Percentiles rank a stretch among this genome's conserved stretches.
Conservation (phyloP, 2,329 filamentous ascomycete genomes). For the Epichloe amarillans region DNA sequence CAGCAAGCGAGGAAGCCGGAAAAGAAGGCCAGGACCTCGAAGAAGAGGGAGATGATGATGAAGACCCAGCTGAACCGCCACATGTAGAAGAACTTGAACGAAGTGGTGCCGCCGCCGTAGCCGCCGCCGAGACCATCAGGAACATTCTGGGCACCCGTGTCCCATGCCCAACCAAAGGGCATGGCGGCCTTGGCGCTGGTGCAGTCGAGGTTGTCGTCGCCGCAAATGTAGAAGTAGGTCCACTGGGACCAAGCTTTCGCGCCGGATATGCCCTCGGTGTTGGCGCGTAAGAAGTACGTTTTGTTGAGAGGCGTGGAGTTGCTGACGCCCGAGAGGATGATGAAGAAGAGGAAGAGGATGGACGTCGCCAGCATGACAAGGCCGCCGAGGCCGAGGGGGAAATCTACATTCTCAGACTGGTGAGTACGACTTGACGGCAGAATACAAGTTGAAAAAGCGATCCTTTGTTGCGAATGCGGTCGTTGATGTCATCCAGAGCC, state of each 20-base stretch:
- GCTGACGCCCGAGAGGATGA: slow-evolving; percentile 43
- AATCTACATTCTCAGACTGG: slow-evolving; percentile 17
- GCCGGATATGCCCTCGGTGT: slow-evolving; percentile 58
- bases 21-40: slow-evolving; percentile 55
- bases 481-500: too few species aligned
- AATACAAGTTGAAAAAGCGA: neutral
- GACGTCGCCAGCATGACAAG: slow-evolving; percentile 37
- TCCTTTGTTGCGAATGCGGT: too few species aligned
- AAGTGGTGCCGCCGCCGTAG: slow-evolving; percentile 42
- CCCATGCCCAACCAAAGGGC: slow-evolving; percentile 60
- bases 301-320: slow-evolving; percentile 45
- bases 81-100: slow-evolving; percentile 58
- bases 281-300: slow-evolving; percentile 76
- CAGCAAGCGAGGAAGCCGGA: slow-evolving; percentile 55
- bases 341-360: slow-evolving; percentile 42
- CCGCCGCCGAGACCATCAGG: slow-evolving; percentile 34
- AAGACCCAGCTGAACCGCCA: slow-evolving; percentile 92
- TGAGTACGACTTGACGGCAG: neutral
- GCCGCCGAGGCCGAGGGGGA: slow-evolving; percentile 27
- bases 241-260: slow-evolving; percentile 61
- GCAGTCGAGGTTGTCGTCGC: slow-evolving; percentile 51
- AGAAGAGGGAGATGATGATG: slow-evolving; percentile 73
- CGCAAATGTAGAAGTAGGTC: slow-evolving; percentile 84
- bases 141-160: slow-evolving; percentile 29
- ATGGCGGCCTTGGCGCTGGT: slow-evolving; percentile 46